Evolutionary conservation across 257 asterid species (phyloP), one percentile per base, ranked within the genome.

Genomic region (Henckelia pumila): DNA sequence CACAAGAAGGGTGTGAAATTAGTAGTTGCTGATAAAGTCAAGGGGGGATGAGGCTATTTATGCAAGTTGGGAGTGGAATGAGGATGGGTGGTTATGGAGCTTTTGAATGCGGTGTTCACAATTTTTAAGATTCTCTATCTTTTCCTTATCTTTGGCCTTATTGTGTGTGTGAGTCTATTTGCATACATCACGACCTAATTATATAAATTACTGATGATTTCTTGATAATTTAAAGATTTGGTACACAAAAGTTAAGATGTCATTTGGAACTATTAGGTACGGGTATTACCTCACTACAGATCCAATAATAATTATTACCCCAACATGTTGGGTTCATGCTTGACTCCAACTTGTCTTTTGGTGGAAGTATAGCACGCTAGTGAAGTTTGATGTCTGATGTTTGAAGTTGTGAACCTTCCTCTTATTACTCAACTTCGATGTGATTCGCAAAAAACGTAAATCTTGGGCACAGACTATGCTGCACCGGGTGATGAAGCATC

Each of bases 41-140:
- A 76, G 69, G 59, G 69, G 59, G 47, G 50, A 68, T 73, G 65
- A 59, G 72, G 78, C 79, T 80, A 82, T 86, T 83, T 84, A 80
- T 79, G 71, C 70, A 85, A 86, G 79, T 44, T 50, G 81, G 66
- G 66, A 72, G 80, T 68, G 67, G 76, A 75, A 77, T 56, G 19
- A 68, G 83, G 78, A 86, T 77, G 76, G 77, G 86, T 84, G 95
- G 87, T 83, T 84, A 79, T 56, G 21, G 68, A 61, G 57, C 70
- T 68, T 77, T 62, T 66, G 25, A 40, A 70, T 74, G 79, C 73
- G 77, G 80, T 81, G 91, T 89, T 72, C 81, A 72, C 75, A 50
- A 70, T 76, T 81, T 73, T 11, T 60, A 52, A 52, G 57, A 35
- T 60, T 74, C 40, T 63, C 25, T 7, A 62, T 73, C 20, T 49